Base-by-base conservation (phyloP, 1,139 yeast genomes). In the Meyerozyma smithsonii region DNA sequence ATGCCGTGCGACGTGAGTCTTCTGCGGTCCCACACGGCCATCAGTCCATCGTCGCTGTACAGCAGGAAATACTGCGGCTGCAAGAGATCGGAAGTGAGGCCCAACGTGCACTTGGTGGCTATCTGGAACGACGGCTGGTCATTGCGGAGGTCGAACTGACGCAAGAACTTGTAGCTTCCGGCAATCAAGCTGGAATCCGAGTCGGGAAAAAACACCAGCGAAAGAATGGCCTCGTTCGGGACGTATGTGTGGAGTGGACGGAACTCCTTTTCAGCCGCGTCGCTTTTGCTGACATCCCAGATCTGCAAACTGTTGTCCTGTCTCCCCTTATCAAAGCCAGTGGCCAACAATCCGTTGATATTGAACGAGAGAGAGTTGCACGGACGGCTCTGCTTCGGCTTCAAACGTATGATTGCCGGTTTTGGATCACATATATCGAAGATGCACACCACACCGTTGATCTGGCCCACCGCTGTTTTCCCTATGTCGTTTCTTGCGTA, bases 1-100 rank as follows among this genome's bases (percentile, higher is more conserved):
- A 17, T 16, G 20, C 43, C 41, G 28, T 46, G 54, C 8, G 58
- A 55, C 0, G 65, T 56, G 38, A 88, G 59, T 47, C 76, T 81
- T 44, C 97, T 72, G 44, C 95, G 72, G 57, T 90, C 97, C 95
- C 96, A 90, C 11, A 89, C 71, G 0, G 92, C 82, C 42, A 89
- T 64, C 0, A 94, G 77, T 1, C 96, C 96, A 52, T 86, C 94
- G 50, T 88, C 96, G 39, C 88, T 77, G 47, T 77, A 77, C 0
- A 95, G 81, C 30, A 87, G 79, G 58, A 88, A 86, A 58, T 77
- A 72, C 28, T 72, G 73, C 43, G 75, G 71, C 41, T 66, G 67
- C 51, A 80, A 79, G 4, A 85, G 92, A 54, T 87, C 92, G 32
- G 83, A 67, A 8, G 76, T 70, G 35, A 90, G 71, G 10, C 86